phyloP scores from a whole-genome alignment of 495 filamentous ascomycete genomes.

The Amphirosellinia nigrospora region DNA sequence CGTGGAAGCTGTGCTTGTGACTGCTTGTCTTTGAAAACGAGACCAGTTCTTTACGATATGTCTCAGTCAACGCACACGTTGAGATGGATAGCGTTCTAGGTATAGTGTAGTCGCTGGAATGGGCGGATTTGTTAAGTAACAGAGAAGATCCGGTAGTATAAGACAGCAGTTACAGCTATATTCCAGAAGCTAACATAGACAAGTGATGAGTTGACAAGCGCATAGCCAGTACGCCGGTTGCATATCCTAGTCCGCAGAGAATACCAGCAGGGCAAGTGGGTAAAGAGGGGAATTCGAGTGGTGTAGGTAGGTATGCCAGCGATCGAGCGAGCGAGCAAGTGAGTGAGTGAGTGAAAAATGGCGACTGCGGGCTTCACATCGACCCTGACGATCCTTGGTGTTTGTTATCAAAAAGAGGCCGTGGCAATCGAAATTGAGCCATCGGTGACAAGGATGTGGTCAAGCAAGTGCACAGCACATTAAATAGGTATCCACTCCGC shows the following conservation, averaged over 20 bases:
- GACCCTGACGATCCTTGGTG: constrained; percentile 14
- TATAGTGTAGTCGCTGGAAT: neutral
- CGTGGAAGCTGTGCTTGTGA: constrained; percentile 3
- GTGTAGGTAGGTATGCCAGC: neutral
- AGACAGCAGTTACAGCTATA: constrained; percentile 20
- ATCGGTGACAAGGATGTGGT: constrained; percentile 1
- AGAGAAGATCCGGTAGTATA: constrained; percentile 10
- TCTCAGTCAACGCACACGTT: constrained; percentile 2
- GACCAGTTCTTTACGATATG: neutral
- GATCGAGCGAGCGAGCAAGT: neutral
- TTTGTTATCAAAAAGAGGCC: constrained; percentile 17
- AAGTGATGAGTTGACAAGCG: constrained; percentile 25
- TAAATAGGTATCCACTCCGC: neutral
- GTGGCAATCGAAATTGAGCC: neutral
- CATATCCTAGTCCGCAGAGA: neutral
- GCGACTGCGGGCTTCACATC: neutral
- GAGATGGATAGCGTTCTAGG: neutral
- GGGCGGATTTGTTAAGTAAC: neutral
- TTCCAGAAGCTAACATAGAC: constrained; percentile 11
- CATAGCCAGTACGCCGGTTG: constrained; percentile 11
- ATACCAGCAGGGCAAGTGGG: neutral
- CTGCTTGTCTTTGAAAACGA: neutral
- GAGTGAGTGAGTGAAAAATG: too few relatives aligned
- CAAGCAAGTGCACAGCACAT: neutral
- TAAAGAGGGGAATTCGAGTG: neutral